Evolutionary conservation across 1,284 basidiomycete species (phyloP).

Genomic region (Afroboletus lepidellus): DNA sequence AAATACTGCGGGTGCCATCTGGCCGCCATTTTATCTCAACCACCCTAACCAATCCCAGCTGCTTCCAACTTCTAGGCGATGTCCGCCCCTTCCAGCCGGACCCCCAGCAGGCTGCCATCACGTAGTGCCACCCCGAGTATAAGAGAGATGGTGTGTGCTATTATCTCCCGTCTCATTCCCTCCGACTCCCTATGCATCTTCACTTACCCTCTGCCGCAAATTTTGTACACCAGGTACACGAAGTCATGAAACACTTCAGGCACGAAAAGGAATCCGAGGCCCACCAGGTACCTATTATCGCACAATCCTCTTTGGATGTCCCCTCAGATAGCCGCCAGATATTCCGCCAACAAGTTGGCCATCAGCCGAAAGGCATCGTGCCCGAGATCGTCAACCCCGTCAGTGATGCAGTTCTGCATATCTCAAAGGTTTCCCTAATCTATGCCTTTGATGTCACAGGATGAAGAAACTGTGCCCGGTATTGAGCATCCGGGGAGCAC

Average conservation of each 20-base stretch:
- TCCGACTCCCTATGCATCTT: constrained; percentile 32
- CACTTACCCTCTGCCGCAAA: constrained; percentile 29
- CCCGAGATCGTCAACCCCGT: constrained; percentile 73
- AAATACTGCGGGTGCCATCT: not conserved
- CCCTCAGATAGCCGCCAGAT: constrained; percentile 44
- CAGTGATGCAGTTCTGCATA: constrained; percentile 20
- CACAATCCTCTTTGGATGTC: not conserved
- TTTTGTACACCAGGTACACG: constrained; percentile 48
- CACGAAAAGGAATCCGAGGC: constrained; percentile 83
- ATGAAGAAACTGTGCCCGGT: constrained; percentile 82
- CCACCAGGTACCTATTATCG: constrained; percentile 55
- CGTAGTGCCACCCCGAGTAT: constrained; percentile 39
- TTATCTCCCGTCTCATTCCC: not conserved
- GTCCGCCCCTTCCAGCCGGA: constrained; percentile 29
- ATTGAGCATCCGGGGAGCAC: constrained; percentile 77
- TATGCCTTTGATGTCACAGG: constrained; percentile 37
- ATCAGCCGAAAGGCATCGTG: constrained; percentile 58
- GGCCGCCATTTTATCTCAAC: constrained; percentile 13
- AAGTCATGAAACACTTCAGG: constrained; percentile 55
- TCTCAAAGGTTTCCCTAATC: not conserved
- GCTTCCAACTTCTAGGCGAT: constrained; percentile 12
- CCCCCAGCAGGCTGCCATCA: constrained; percentile 32
- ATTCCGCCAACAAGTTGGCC: constrained; percentile 67
- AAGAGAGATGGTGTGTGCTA: constrained; percentile 37
- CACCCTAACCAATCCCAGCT: constrained; percentile 7